Conservation (phyloP, 768 basidiomycete genomes). For the Termitomyces sp. region DNA sequence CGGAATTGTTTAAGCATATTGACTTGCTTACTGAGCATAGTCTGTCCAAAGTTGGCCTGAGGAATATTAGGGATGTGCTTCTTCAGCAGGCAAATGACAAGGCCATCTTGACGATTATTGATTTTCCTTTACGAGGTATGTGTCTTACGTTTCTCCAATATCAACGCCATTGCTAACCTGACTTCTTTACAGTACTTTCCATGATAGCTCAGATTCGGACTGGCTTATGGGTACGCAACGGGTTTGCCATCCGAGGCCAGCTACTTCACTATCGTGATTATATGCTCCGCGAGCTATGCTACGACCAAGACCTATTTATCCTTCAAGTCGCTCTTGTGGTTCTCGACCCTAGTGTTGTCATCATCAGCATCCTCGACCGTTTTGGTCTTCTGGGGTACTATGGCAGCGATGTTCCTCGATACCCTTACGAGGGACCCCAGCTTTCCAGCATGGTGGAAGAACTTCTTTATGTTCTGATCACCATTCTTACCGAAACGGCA, state of each 20-base stretch:
- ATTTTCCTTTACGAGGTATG: constrained; percentile 84
- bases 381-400: constrained; percentile 83
- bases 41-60: constrained; percentile 45
- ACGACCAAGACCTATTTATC: constrained; percentile 89
- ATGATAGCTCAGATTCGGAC: constrained; percentile 95
- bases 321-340: constrained; percentile 76
- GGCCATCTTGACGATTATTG: constrained; percentile 71
- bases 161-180: neutral
- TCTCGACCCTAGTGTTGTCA: constrained; percentile 71
- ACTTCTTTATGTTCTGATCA: constrained; percentile 81
- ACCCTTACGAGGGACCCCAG: constrained; percentile 64
- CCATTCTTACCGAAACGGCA: constrained; percentile 77
- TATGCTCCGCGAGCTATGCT: constrained; percentile 91
- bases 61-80: constrained; percentile 57
- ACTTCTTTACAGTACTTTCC: constrained; percentile 52
- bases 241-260: constrained; percentile 92
- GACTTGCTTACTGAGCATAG: constrained; percentile 56
- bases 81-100: constrained; percentile 58
- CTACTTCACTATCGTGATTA: constrained; percentile 95
- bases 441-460: constrained; percentile 89
- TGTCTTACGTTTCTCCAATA: neutral
- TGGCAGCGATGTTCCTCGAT: constrained; percentile 54
- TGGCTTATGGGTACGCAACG: constrained; percentile 97
- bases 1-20: constrained; percentile 83
- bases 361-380: constrained; percentile 86